Base-by-base conservation (phyloP, 2,329 filamentous ascomycete species). In the Ceratocystis cacaofunesta region DNA sequence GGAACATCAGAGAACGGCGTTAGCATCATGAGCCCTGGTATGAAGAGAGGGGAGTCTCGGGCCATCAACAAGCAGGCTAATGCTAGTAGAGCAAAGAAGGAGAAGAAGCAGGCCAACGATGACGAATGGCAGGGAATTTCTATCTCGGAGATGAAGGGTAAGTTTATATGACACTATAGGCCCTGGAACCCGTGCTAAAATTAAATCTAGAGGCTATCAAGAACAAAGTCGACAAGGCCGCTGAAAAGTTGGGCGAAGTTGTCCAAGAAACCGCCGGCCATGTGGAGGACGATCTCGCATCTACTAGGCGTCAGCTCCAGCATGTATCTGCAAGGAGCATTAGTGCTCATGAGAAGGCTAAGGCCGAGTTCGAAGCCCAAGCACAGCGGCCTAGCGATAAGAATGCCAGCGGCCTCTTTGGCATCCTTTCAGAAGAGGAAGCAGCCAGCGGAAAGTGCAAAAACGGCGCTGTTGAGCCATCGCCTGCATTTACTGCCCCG, bases 1-100 rank as follows among this genome's bases (percentile, higher is more conserved):
- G 66, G 66, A 15, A 67, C 66, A 15, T 61, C 57, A 10, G 62
- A 67, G 30, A 63, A 65, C 22, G 63, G 66, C 25, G 63, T 67
- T n/a, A 58, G 43, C 36, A 30, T 64, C 12, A 36, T 28, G 58
- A 60, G 25, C 10, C 43, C 36, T 2, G 60, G 55, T 5, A 61
- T 62, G 44, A 67, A 67, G 48, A 63, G 52, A 28, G 63, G 63
- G 12, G 57, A 67, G 60, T 50, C 25, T 41, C 32, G 22, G 48
- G 63, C 61, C 4, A 63, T 67, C 43, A 65, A 67, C 41, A 62
- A 62, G 58, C 50, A 64, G 50, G 48, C 58, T 8, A 67, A 65
- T 41, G 60, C 46, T 12, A 55, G 63, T 5, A 50, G 52, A 25
- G 60, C n/a, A 12, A 48, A 62, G 36, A 52, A 41, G 15, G 41